Base-by-base conservation (phyloP, 2,329 filamentous ascomycete genomes). In the Alternaria arborescens region DNA sequence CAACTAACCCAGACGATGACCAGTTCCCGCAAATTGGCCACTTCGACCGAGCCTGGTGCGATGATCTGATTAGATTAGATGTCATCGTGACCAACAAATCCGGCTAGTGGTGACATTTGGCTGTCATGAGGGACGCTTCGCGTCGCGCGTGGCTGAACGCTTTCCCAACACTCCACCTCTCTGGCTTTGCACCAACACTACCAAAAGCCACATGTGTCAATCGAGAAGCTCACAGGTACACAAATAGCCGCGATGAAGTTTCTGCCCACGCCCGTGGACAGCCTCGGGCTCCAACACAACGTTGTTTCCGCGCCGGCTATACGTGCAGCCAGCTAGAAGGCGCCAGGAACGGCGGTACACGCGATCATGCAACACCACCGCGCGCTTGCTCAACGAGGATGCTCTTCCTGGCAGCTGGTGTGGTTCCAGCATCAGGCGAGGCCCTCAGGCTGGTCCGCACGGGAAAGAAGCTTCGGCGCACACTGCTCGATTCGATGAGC, bases 31-130 rank as follows among this genome's bases (percentile, higher is more conserved):
- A 18, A 26, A 20, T 40, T 40, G 10, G 22, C 18, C 40, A 50
- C 32, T 14, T 58, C 32, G 18, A 40, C 42, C 44, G 57, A 60
- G 44, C 1, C 12, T 51, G 36, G 18, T 43, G 44, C 57, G 62
- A 60, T 57, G 40, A 65, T 65, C 60, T 55, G 62, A 65, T 65
- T 60, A 65, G 62, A 65, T 65, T 65, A 62, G 53, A 60, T 62
- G 58, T 47, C 53, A 46, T 32, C 20, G 50, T 61, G 40, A 52
- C 38, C 20, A 42, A 12, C n/a, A 32, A 24, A 44, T 28, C 40
- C 32, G 36, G 43, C 46, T 63, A 55, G 57, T 36, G 40, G 12
- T 41, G 36, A 12, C 28, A 22, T 22, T n/a, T 18, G 20, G 32
- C 20, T 36, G 56, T 43, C 24, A 34, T 38, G 56, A 54, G 60